Conservation (phyloP, 1,284 basidiomycete species). For the Ceratobasidium sp. region DNA sequence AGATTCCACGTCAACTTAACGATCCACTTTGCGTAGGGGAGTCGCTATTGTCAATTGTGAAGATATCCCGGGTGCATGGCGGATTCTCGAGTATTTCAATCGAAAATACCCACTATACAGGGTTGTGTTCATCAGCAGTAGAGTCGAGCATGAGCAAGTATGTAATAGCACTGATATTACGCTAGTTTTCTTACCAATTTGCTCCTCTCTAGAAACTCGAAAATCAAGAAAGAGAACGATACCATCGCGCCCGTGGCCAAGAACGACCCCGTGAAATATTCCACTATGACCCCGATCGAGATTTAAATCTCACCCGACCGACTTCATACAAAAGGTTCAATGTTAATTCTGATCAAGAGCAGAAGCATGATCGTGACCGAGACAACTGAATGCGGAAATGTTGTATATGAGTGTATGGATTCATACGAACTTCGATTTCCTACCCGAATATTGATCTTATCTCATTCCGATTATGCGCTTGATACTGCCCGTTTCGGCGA, state of each 20-base stretch:
- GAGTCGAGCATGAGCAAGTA: conserved; percentile 1
- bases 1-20: not conserved
- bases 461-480: not conserved
- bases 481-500: too few relatives aligned
- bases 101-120: conserved; percentile 11
- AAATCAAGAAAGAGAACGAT: too few relatives aligned
- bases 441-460: not conserved
- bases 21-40: not conserved
- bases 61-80: not conserved
- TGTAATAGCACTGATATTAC: not conserved
- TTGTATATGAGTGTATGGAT: not conserved
- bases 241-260: not conserved
- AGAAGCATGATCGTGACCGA: not conserved
- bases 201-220: not conserved
- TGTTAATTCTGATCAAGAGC: not conserved
- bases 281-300: not conserved
- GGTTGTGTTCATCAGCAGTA: conserved; percentile 7
- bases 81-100: conserved; percentile 27
- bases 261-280: not conserved
- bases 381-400: not conserved
- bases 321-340: not conserved
- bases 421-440: not conserved
- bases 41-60: conserved; percentile 16
- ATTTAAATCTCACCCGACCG: not conserved
- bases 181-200: not conserved